Evolutionary conservation across 2,329 filamentous ascomycete genomes (phyloP).

Genomic region (Tolypocladium capitatum): DNA sequence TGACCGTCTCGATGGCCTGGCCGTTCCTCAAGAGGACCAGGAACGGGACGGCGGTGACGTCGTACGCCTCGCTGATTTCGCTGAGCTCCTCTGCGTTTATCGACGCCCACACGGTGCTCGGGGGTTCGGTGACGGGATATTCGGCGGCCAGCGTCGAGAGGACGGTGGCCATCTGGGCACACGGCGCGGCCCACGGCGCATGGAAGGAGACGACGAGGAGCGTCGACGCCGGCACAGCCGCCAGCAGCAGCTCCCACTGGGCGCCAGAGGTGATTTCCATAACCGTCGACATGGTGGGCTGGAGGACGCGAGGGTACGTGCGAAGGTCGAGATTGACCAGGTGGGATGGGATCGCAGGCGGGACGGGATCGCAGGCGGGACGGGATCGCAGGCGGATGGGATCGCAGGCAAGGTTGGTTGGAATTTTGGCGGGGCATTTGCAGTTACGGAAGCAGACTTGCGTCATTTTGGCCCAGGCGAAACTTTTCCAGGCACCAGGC

Average conservation of each 20-base stretch:
- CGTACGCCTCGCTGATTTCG: constrained; percentile 82
- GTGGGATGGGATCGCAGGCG: constrained; percentile 5
- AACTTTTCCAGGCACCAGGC: no score
- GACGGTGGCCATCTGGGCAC: constrained; percentile 84
- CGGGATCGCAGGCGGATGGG: constrained; percentile 5
- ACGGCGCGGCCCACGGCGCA: constrained; percentile 91
- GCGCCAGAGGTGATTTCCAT: constrained; percentile 61
- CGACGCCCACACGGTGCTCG: constrained; percentile 67
- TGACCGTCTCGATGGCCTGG: constrained; percentile 69
- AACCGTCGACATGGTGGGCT: constrained; percentile 55
- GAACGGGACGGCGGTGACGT: constrained; percentile 89
- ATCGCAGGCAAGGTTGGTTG: not conserved
- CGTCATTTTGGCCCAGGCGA: no score
- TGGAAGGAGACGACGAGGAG: constrained; percentile 88
- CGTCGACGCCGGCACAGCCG: constrained; percentile 51
- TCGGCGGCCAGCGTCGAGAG: constrained; percentile 75
- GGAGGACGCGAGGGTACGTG: not conserved
- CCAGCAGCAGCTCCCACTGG: constrained; percentile 58
- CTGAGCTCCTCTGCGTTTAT: constrained; percentile 91
- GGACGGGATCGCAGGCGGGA: constrained; percentile 3
- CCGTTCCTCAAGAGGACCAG: constrained; percentile 70
- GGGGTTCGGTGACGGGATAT: constrained; percentile 57
- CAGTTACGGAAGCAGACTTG: constrained; percentile 7
- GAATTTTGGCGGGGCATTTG: constrained; percentile 6
- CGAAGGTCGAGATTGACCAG: not conserved